Conservation (phyloP, 2,329 filamentous ascomycete species). For the Botrytis paeoniae region DNA sequence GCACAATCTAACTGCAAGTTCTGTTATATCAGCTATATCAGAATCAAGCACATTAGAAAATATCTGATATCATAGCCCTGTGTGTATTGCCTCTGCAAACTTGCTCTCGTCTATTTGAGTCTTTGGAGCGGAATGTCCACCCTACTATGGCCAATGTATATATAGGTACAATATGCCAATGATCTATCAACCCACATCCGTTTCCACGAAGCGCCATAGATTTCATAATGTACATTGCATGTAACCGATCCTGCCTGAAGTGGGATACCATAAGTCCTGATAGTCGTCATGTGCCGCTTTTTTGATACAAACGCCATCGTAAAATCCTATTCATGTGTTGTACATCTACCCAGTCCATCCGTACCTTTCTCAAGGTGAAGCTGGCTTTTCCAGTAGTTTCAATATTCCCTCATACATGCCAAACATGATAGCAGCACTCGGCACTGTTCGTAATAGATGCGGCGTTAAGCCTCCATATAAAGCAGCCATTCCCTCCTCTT, state of each 20-base stretch:
- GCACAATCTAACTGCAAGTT: not conserved
- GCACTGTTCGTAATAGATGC: constrained; percentile 86
- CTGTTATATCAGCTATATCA: not conserved
- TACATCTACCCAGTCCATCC: not conserved
- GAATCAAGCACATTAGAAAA: not conserved
- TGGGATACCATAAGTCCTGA: constrained; percentile 11
- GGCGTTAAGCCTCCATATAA: constrained; percentile 90
- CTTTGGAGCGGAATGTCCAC: constrained; percentile 15
- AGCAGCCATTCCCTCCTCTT: constrained; percentile 80
- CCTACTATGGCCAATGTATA: not conserved
- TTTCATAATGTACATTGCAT: constrained; percentile 18
- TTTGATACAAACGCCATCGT: constrained; percentile 28
- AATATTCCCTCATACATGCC: constrained; percentile 63
- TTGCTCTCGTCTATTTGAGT: constrained; percentile 4
- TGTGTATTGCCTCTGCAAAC: not conserved
- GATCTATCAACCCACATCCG: constrained; percentile 6
- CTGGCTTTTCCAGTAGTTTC: constrained; percentile 34
- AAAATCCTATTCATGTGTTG: constrained; percentile 18
- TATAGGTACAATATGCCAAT: not conserved
- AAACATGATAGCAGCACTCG: constrained; percentile 94
- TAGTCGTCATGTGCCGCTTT: constrained; percentile 8
- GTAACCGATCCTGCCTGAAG: constrained; percentile 3
- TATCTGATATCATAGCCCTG: not conserved
- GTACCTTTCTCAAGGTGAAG: constrained; percentile 27
- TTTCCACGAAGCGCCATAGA: constrained; percentile 11